phyloP scores from a whole-genome alignment of 805 yeast species.

The Metschnikowia colocasiae region DNA sequence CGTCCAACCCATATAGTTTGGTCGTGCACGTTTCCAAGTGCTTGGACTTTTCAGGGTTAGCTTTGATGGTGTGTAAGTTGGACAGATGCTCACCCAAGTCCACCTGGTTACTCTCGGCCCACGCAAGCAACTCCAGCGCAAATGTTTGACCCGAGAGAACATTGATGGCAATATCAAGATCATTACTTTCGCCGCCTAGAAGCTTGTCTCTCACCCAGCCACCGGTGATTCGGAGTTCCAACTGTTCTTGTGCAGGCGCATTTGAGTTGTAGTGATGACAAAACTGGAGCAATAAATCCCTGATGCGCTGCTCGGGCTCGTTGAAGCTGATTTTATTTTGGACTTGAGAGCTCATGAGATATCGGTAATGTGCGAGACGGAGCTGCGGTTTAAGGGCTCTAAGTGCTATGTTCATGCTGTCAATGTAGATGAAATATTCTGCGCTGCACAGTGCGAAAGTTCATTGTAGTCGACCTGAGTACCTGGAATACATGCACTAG shows the following conservation, averaged over 20 bases:
- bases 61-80: constrained; percentile 74
- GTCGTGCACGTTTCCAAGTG: constrained; percentile 97
- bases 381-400: not conserved
- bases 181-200: constrained; percentile 75
- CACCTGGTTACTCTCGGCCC: constrained; percentile 28
- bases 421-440: not conserved
- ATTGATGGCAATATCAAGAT: constrained; percentile 89
- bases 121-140: constrained; percentile 62
- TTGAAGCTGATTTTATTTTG: constrained; percentile 28
- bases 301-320: constrained; percentile 41
- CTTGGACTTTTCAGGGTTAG: constrained; percentile 93
- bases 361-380: not conserved
- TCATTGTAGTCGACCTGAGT: not conserved
- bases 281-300: constrained; percentile 39
- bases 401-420: constrained; percentile 1
- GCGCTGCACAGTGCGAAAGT: constrained; percentile 3
- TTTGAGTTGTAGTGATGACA: constrained; percentile 34
- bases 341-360: not conserved
- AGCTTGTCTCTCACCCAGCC: constrained; percentile 98
- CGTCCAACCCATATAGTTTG: constrained; percentile 72
- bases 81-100: constrained; percentile 22
- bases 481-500: not conserved
- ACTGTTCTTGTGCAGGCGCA: constrained; percentile 15
- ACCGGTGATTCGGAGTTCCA: constrained; percentile 81
- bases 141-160: constrained; percentile 80